Percentiles rank a stretch among this genome's conserved stretches.
These are phyloP conservation scores for Fraxinus pennsylvanica DNA, from an alignment of 257 asterid species.

Conservation along the genomic window DNA sequence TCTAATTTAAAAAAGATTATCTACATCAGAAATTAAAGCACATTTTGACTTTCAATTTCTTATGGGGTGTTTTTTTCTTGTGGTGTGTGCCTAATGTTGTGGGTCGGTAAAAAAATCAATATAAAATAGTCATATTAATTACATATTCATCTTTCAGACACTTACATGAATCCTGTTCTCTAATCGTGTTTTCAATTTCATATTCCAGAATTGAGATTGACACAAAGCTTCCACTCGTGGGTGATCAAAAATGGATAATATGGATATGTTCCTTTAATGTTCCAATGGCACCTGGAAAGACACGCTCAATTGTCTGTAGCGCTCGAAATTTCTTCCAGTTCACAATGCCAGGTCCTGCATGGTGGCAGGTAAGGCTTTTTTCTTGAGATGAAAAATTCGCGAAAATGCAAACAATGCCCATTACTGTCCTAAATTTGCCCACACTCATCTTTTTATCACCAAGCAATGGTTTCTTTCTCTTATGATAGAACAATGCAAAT, in stretches of 20 bases:
- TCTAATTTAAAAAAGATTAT: background rate
- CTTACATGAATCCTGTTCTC: background rate
- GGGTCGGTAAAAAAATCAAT: background rate
- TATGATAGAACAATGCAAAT: background rate
- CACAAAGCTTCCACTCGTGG: slow-evolving; percentile 85
- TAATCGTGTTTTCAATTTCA: slow-evolving; percentile 3
- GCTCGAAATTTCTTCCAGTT: slow-evolving; percentile 95
- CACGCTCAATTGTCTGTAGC: slow-evolving; percentile 97
- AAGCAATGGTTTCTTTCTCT: background rate
- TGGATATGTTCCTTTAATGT: slow-evolving; percentile 99
- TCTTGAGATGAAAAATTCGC: background rate
- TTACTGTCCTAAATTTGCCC: background rate
- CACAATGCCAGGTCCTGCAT: slow-evolving; percentile 89
- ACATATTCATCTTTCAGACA: background rate
- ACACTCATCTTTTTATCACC: background rate
- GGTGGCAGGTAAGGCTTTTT: slow-evolving; percentile 88
- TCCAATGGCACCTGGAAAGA: slow-evolving; percentile 99
- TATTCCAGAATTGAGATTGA: slow-evolving; percentile 78
- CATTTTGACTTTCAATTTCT: background rate
- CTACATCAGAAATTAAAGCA: background rate
- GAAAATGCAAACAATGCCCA: background rate
- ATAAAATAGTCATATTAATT: background rate
- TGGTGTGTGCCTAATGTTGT: background rate
- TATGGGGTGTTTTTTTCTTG: background rate
- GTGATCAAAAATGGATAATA: slow-evolving; percentile 93